phyloP scores from a whole-genome alignment of 306 rosid genomes.

The Astragalus glycyphyllos region DNA sequence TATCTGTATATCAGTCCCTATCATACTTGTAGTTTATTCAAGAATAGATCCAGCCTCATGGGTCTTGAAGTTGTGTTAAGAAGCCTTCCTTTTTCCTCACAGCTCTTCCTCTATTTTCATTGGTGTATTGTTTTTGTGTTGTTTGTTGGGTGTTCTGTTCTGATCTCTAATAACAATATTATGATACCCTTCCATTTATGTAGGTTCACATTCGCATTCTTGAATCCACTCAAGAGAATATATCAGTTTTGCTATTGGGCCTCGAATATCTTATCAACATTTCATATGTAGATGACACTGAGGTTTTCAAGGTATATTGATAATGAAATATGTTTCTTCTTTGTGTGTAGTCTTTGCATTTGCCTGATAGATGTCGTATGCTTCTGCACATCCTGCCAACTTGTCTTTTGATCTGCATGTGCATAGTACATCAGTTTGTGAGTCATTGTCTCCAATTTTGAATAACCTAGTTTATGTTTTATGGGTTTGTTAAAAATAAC shows the following conservation, averaged over 20 bases:
- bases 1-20: neutral
- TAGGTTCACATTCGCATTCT: conserved; percentile 86
- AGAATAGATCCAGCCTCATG: neutral
- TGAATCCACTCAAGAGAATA: conserved; percentile 79
- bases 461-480: neutral
- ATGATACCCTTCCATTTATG: conserved; percentile 25
- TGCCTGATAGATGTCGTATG: neutral
- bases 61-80: conserved; percentile 4
- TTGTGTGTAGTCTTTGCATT: neutral
- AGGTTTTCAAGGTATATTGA: conserved; percentile 84
- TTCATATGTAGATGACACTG: conserved; percentile 94
- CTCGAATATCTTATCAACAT: conserved; percentile 95
- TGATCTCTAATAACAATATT: neutral
- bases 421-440: conserved; percentile 1
- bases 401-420: neutral
- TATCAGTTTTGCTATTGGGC: conserved; percentile 76
- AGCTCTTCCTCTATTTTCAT: neutral
- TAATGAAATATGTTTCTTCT: conserved; percentile 3
- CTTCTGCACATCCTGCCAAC: neutral
- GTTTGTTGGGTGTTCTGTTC: conserved; percentile 8
- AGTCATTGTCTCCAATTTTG: conserved; percentile 14
- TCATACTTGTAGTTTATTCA: conserved; percentile 9
- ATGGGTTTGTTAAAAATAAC: conserved; percentile 36
- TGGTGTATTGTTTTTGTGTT: neutral
- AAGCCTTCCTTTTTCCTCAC: neutral